Base-by-base conservation (phyloP, 1,284 basidiomycete genomes). In the Lentinus polychrous region DNA sequence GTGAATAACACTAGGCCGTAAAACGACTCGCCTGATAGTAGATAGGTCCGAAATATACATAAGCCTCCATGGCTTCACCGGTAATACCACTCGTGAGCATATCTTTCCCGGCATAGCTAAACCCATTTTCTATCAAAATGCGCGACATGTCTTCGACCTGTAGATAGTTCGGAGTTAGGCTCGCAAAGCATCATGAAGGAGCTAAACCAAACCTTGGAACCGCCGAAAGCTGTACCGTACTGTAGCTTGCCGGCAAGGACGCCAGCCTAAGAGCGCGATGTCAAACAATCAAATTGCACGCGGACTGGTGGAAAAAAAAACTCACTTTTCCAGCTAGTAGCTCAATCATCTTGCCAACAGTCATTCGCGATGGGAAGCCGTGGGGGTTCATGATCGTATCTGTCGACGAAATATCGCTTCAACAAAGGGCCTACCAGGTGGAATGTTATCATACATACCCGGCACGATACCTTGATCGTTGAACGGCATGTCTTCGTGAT, bases 331-430 rank as follows among this genome's bases (percentile, higher is more conserved):
- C 95, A n/a, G 93, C 89, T 17, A 99, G 72, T 20, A 98, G 75
- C 68, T 99, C 96, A 50, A 99, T 96, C 96, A 99, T 99, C 73
- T 99, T 99, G 41, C 96, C 96, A 35, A 99, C 96, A 31, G 96
- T 98, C 95, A 99, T 99, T 48, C 96, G 92, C 49, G 93, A 96
- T 1, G 96, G 96, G 78, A 99, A 99, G 61, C 96, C 96, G 69
- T 99, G 96, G 2, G 96, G 96, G 66, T 99, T 99, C 95, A 99
- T 99, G 72, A 99, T 98, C 17, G 95, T 92, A 69, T 99, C 96
- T 83, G 70, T 47, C 51, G 24, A 49, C 41, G 36, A 49, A 45
- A 40, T 27, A 45, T 38, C 32, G 33, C 38, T 34, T 32, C 51
- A 37, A 27, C 37, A 43, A n/a, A 39, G 18, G 23, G 27, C 22